Base-by-base conservation (phyloP, 2,329 filamentous ascomycete species). In the Lithohypha guttulata region DNA sequence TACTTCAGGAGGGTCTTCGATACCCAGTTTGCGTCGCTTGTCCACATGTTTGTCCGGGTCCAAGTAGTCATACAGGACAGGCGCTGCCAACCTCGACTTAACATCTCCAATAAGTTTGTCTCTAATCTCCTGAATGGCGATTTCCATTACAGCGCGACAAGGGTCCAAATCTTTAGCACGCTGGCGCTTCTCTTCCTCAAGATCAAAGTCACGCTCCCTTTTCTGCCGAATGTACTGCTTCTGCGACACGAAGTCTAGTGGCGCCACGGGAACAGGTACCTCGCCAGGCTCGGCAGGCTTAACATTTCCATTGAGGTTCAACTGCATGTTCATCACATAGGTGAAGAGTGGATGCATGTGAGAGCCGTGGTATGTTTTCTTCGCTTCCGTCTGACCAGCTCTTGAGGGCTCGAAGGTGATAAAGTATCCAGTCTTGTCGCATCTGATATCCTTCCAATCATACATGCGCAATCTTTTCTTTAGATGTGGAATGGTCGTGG, bases 241-340 rank as follows among this genome's bases (percentile, higher is more conserved):
- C n/a, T 39, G 30, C 9, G 29, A 31, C 11, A 41, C 45, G 23
- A 47, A 47, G 2, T 50, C 47, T 15, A 28, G 18, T 7, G 39
- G 33, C 13, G 43, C 32, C 18, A 39, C 15, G 11, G 42, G 34
- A 23, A 38, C n/a, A n/a, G 25, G 40, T 6, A 14, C 23, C 13
- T 72, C 41, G 75, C 71, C 69, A 45, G 62, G 68, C 48, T 62
- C 57, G 49, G 75, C 69, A 51, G 79, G 77, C 48, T 75, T 68
- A 9, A 75, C 74, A 52, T 79, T 77, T 27, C 77, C 77, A 52
- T 77, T 77, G 45, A 73, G 70, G 48, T 81, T 81, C 41, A 85
- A 78, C 55, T 89, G 81, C 85, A 98, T 93, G 30, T 77, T 75
- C 82, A 98, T 89, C 44, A 74, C 71, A 51, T 96, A 96, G 1